Conservation (phyloP, 2,329 filamentous ascomycete genomes). For the Ophiostoma piceae region DNA sequence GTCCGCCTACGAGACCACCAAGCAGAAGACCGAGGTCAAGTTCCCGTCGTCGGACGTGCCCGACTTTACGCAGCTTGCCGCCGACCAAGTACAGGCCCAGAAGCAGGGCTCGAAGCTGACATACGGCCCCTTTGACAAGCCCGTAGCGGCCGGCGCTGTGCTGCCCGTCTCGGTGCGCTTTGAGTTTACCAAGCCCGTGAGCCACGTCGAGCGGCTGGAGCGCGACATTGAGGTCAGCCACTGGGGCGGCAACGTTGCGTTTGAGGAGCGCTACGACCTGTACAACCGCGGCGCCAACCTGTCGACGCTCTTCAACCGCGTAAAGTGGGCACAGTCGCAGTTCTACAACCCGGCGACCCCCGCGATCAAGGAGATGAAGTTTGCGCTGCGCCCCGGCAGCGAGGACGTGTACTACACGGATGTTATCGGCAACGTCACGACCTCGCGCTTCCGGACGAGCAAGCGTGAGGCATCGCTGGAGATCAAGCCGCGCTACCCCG, state of each 20-base stretch:
- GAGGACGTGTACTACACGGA: constrained; percentile 91
- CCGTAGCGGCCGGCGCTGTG: constrained; percentile 69
- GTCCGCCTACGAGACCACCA: constrained; percentile 76
- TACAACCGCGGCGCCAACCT: constrained; percentile 80
- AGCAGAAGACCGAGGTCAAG: constrained; percentile 98
- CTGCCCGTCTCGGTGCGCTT: constrained; percentile 77
- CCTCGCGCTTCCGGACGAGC: constrained; percentile 76
- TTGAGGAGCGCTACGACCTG: constrained; percentile 88
- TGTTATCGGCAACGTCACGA: constrained; percentile 94
- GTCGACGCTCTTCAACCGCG: constrained; percentile 65
- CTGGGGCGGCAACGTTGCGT: constrained; percentile 94
- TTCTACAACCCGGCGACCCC: constrained; percentile 73
- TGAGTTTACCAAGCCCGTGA: constrained; percentile 90
- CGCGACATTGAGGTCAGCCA: constrained; percentile 93
- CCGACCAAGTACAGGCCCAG: constrained; percentile 60
- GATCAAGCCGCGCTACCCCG: constrained; percentile 87
- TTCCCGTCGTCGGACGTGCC: constrained; percentile 71
- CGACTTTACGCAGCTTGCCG: constrained; percentile 74
- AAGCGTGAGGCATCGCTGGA: constrained; percentile 77
- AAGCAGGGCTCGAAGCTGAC: constrained; percentile 81
- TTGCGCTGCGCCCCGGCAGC: constrained; percentile 74
- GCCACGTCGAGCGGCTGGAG: constrained; percentile 72
- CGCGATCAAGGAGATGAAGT: constrained; percentile 74
- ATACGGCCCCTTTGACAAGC: constrained; percentile 74
- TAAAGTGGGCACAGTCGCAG: constrained; percentile 65